These are phyloP conservation scores for Vigna hirtella DNA, from an alignment of 306 rosid species.

Conservation along the genomic window DNA sequence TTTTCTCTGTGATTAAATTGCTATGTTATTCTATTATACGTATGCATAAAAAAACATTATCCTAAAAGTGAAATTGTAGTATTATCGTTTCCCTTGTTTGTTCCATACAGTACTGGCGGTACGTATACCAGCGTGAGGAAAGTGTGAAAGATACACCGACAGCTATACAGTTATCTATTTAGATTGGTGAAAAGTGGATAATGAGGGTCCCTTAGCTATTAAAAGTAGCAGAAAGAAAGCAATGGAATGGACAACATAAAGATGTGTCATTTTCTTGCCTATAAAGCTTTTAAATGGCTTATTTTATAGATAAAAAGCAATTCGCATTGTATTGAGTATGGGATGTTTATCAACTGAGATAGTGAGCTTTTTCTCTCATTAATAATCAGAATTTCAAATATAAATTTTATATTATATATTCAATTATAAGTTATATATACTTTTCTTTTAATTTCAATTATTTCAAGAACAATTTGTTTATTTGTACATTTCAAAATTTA, in stretches of 20 bases:
- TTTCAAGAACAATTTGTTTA: no score
- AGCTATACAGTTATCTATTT: not conserved
- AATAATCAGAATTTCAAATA: no score
- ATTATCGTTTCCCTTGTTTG: not conserved
- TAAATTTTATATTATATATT: no score
- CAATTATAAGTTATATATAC: no score
- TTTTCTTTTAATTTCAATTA: no score
- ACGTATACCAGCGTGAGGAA: not conserved
- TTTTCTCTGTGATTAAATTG: not conserved
- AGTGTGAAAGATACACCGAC: not conserved
- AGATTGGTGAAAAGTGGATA: not conserved
- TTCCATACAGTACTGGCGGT: not conserved
- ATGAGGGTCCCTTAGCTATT: not conserved
- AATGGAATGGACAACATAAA: not conserved
- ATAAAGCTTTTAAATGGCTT: slow-evolving; percentile 13
- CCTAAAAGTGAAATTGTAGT: not conserved
- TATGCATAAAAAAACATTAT: not conserved
- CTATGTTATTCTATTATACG: not conserved
- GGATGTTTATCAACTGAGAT: no score
- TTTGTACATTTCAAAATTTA: no score
- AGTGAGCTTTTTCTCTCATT: no score
- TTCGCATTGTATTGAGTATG: not conserved
- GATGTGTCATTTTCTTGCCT: not conserved
- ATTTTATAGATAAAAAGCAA: not conserved
- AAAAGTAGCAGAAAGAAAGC: not conserved